Evolutionary conservation across 2,329 filamentous ascomycete species (phyloP).

Genomic region (Ophiocordyceps polyrhachis-furcata): DNA sequence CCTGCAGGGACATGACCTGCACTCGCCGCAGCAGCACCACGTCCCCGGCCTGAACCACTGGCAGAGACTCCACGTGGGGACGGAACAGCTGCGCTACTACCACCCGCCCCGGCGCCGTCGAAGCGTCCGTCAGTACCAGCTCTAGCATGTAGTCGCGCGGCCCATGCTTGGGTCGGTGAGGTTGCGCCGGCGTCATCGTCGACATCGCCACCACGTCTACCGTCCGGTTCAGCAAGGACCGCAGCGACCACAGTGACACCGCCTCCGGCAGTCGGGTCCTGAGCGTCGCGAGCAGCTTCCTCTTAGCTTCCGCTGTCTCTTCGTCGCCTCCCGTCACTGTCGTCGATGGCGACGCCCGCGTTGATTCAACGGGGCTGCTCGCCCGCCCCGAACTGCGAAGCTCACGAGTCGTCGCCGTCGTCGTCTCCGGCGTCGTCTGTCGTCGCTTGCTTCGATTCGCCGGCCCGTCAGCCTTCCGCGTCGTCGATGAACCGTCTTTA

Average conservation of each 20-base stretch:
- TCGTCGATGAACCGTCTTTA: constrained; percentile 6
- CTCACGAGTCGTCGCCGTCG: constrained; percentile 8
- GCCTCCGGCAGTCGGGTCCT: constrained; percentile 33
- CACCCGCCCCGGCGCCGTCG: constrained; percentile 28
- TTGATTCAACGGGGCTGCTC: neutral
- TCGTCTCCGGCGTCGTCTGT: constrained; percentile 7
- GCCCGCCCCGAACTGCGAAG: constrained; percentile 7
- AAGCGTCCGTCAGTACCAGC: constrained; percentile 38
- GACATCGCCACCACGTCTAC: constrained; percentile 37
- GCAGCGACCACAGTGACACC: constrained; percentile 30
- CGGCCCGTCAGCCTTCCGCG: constrained; percentile 6
- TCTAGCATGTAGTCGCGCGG: constrained; percentile 41
- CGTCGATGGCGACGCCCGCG: constrained; percentile 10
- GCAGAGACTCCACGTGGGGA: constrained; percentile 37
- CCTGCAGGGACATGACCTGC: constrained; percentile 31
- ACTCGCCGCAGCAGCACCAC: constrained; percentile 39
- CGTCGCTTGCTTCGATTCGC: constrained; percentile 5
- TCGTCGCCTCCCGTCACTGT: constrained; percentile 9
- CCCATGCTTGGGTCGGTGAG: constrained; percentile 35
- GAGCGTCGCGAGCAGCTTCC: constrained; percentile 26
- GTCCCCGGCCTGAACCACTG: constrained; percentile 35
- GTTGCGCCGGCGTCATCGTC: constrained; percentile 28
- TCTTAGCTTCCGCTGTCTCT: constrained; percentile 19
- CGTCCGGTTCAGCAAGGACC: constrained; percentile 26
- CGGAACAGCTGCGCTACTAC: constrained; percentile 39